Conservation (phyloP, 2,329 filamentous ascomycete species). For the Myriosclerotinia scirpicola region DNA sequence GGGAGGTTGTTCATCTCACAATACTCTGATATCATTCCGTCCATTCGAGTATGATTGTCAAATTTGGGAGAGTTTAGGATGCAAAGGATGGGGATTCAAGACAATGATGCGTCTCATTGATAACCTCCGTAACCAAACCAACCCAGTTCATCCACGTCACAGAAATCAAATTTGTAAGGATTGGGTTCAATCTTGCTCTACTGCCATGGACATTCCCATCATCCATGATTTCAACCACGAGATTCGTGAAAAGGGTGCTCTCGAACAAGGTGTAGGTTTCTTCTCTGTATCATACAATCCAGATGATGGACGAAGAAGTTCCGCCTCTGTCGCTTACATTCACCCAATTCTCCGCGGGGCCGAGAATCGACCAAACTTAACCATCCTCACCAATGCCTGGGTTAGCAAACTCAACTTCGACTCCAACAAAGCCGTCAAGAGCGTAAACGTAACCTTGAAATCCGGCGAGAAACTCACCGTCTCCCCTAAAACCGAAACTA, state of each 20-base stretch:
- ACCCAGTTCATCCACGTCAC: slow-evolving; percentile 82
- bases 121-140: slow-evolving; percentile 84
- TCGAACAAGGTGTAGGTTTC: slow-evolving; percentile 80
- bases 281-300: slow-evolving; percentile 92
- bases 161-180: slow-evolving; percentile 89
- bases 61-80: slow-evolving; percentile 79
- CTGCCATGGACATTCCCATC: slow-evolving; percentile 75
- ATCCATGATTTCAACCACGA: slow-evolving; percentile 85
- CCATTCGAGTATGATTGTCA: slow-evolving; percentile 87
- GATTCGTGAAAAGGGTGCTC: slow-evolving; percentile 69
- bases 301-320: slow-evolving; percentile 79
- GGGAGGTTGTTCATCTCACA: slow-evolving; percentile 90
- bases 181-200: slow-evolving; percentile 80
- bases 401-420: slow-evolving; percentile 75
- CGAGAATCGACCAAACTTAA: slow-evolving; percentile 80
- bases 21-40: slow-evolving; percentile 89
- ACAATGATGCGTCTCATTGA: slow-evolving; percentile 79
- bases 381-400: slow-evolving; percentile 83
- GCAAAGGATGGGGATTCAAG: slow-evolving; percentile 83
- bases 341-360: slow-evolving; percentile 84
- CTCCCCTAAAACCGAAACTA: slow-evolving; percentile 69
- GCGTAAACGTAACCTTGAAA: slow-evolving; percentile 64
- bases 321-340: slow-evolving; percentile 87
- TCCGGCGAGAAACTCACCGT: slow-evolving; percentile 56
- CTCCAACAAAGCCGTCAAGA: slow-evolving; percentile 66